A percentile compares a stretch with the other conserved stretches of the same genome.
Conservation (phyloP, 192 early-diverging fungal genomes). For the Thamnidium elegans region DNA sequence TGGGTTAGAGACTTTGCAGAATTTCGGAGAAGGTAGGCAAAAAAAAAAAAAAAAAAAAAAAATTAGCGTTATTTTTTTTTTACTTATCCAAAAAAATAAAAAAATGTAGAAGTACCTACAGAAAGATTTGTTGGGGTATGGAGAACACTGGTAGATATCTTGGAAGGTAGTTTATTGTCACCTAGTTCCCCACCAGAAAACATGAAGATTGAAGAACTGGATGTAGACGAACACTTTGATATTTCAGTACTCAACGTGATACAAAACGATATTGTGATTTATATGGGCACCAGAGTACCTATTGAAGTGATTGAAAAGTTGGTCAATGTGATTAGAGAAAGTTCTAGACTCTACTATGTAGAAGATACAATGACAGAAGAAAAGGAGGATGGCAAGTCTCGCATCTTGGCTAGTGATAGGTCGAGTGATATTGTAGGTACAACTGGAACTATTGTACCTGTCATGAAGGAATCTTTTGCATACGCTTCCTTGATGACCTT, state of each 20-base stretch:
- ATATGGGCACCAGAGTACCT: conserved; percentile 65
- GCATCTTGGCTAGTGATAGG: conserved; percentile 4
- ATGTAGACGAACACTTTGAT: conserved; percentile 73
- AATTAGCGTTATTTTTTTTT: not conserved
- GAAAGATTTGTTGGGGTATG: conserved; percentile 53
- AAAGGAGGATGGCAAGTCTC: not conserved
- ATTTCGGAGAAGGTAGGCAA: conserved; percentile 28
- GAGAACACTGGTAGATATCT: conserved; percentile 53
- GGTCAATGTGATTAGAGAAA: conserved; percentile 56
- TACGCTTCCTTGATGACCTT: conserved; percentile 59
- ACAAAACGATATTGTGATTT: conserved; percentile 62
- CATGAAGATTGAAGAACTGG: conserved; percentile 58
- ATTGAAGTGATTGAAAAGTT: conserved; percentile 52
- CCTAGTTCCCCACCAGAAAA: conserved; percentile 48
- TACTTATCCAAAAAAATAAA: conserved; percentile 1
- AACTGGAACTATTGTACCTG: conserved; percentile 57
- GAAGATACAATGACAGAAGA: conserved; percentile 5
- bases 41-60: no score
- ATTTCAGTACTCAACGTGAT: conserved; percentile 62
- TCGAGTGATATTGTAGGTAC: conserved; percentile 41
- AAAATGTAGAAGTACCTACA: conserved; percentile 45
- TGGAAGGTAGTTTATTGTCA: conserved; percentile 59
- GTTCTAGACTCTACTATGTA: conserved; percentile 43
- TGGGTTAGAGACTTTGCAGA: conserved; percentile 42
- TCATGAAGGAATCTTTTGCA: conserved; percentile 64